These are phyloP conservation scores for Coniochaeta ligniaria DNA, from an alignment of 2,329 filamentous ascomycete genomes.

Conservation along the genomic window DNA sequence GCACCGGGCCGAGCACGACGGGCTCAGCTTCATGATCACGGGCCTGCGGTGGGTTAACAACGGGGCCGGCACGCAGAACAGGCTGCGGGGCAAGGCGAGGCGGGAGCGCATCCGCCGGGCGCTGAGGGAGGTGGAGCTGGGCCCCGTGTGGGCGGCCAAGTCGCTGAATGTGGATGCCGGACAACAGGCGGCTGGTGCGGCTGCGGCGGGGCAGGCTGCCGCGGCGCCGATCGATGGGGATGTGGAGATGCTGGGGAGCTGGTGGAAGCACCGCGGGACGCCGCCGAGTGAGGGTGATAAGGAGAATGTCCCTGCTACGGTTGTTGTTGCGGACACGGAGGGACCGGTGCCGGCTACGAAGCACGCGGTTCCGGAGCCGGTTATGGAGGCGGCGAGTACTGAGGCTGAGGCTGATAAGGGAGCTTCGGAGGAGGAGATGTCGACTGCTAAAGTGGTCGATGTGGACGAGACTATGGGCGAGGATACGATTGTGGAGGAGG, in stretches of 20 bases:
- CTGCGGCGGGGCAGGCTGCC: not conserved
- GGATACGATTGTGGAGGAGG: not conserved
- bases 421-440: no score
- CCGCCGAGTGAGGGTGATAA: constrained; percentile 33
- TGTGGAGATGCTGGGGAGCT: constrained; percentile 9
- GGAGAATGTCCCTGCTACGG: constrained; percentile 30
- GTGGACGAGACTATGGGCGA: not conserved
- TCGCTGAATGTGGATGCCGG: constrained; percentile 11
- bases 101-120: constrained; percentile 50
- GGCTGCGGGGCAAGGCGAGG: constrained; percentile 47
- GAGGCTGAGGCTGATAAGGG: not conserved
- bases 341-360: not conserved
- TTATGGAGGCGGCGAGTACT: not conserved
- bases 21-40: constrained; percentile 80
- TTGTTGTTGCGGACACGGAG: not conserved
- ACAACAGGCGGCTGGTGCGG: no score
- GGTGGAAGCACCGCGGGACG: constrained; percentile 21
- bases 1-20: constrained; percentile 54
- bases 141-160: constrained; percentile 24
- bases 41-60: constrained; percentile 78
- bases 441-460: not conserved
- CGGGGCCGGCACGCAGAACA: constrained; percentile 55
- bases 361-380: not conserved
- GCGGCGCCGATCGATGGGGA: not conserved
- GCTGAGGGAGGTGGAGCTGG: constrained; percentile 41